Evolutionary conservation across 345 rosid genomes (phyloP), one percentile per base, ranked within the genome.

Genomic region (Pugionium dolabratum): DNA sequence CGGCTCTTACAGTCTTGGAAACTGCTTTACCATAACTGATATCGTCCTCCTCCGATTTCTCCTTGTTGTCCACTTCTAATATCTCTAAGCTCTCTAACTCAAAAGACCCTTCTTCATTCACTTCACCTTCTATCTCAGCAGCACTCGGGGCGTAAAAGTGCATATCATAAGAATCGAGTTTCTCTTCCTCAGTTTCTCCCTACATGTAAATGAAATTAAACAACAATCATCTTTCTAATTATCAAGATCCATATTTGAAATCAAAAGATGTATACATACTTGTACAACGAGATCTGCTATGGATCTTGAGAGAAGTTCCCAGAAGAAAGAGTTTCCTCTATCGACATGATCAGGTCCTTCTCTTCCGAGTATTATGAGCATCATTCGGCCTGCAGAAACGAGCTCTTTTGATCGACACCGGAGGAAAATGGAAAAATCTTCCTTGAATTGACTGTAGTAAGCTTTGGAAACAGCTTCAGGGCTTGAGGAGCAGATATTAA

Each of bases 271-370:
- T 45, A 18, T 41, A 11, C 9, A 8, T 53, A 90, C 97, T 86
- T 79, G 75, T 32, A 82, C 72, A 34, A 79, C 92, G 31, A 86
- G 72, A 61, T 69, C 42, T 36, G 83, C 69, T 2, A 93, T 66
- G 35, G 91, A 81, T 76, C 79, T 76, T 5, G 88, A 61, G 30
- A 93, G 84, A 59, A 89, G 80, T 56, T 86, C 82, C 98, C 97
- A 89, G 9, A 80, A 79, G 81, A 83, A 84, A 35, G 91, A 86
- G 78, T 89, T 89, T 79, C 97, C 98, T 69, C 97, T 76, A 42
- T 93, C 98, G 5, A 85, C 79, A 74, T 83, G 90, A 62, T 78
- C 68, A 1, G 52, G 75, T 35, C 86, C 87, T 54, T 74, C 71
- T 73, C 98, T 83, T 55, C 98, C 98, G 2, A 85, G 65, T 42